Conservation (phyloP, 768 basidiomycete genomes). For the Boletales sp. region DNA sequence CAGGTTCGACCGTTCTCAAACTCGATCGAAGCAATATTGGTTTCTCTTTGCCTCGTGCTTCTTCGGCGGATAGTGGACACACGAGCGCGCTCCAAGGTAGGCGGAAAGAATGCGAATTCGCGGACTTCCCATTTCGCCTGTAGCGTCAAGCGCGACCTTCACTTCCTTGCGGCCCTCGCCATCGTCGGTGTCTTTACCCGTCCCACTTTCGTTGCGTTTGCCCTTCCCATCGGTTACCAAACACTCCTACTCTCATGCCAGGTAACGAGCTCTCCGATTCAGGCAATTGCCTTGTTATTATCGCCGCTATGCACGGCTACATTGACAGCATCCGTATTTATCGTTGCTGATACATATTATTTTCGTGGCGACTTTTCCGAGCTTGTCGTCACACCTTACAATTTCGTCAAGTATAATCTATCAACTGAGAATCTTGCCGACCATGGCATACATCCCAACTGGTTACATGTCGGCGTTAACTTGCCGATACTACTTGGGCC, state of each 20-base stretch:
- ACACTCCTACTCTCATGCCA: constrained; percentile 14
- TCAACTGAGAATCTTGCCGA: constrained; percentile 33
- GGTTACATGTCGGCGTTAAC: constrained; percentile 39
- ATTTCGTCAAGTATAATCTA: constrained; percentile 38
- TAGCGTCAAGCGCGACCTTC: constrained; percentile 15
- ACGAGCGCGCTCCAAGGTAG: neutral
- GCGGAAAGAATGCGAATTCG: neutral
- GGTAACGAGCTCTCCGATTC: constrained; percentile 8
- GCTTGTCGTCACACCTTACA: constrained; percentile 33
- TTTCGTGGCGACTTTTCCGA: constrained; percentile 23
- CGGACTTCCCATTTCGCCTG: neutral
- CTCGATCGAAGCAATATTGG: constrained; percentile 31
- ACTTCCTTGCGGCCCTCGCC: constrained; percentile 24
- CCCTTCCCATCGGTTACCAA: constrained; percentile 29
- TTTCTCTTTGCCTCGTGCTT: constrained; percentile 29
- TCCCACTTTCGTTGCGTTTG: constrained; percentile 35
- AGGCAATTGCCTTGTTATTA: constrained; percentile 8
- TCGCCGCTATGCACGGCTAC: constrained; percentile 21
- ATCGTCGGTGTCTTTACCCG: constrained; percentile 33
- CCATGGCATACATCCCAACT: constrained; percentile 39
- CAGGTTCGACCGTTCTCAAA: constrained; percentile 41
- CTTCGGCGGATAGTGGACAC: constrained; percentile 17
- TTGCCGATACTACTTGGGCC: constrained; percentile 39
- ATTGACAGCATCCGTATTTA: constrained; percentile 12
- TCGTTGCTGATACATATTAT: constrained; percentile 32